Conservation (phyloP, 2,329 filamentous ascomycete species). For the Tolypocladium nubicola region DNA sequence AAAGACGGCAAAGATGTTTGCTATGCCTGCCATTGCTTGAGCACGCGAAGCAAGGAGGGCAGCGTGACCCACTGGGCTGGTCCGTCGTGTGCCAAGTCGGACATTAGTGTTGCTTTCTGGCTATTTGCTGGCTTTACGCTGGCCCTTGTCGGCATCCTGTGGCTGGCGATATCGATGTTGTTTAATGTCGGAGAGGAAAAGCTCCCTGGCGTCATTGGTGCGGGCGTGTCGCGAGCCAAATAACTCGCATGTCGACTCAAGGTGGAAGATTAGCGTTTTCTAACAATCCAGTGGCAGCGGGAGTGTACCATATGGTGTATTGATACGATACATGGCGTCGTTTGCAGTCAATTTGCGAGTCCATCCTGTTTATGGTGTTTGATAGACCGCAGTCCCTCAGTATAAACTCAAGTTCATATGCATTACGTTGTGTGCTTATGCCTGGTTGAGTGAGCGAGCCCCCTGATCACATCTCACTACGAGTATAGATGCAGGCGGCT, state of each 20-base stretch:
- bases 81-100: conserved; percentile 78
- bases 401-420: not conserved
- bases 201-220: conserved; percentile 89
- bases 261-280: not conserved
- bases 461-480: too few relatives aligned
- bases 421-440: not conserved
- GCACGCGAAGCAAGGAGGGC: conserved; percentile 43
- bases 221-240: conserved; percentile 72
- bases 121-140: conserved; percentile 69
- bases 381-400: not conserved
- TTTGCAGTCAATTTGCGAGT: not conserved
- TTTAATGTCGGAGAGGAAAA: conserved; percentile 78
- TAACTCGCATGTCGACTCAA: conserved; percentile 13
- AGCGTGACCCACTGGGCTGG: conserved; percentile 74
- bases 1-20: conserved; percentile 40
- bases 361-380: not conserved
- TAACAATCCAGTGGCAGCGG: not conserved
- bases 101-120: conserved; percentile 84
- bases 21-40: conserved; percentile 68
- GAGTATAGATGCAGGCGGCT: not conserved
- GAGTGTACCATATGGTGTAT: conserved; percentile 1
- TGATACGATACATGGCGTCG: conserved; percentile 1
- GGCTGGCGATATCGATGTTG: conserved; percentile 65
- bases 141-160: conserved; percentile 55
- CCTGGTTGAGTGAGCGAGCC: not conserved